Base-by-base conservation (phyloP, 2,329 filamentous ascomycete species). In the Diaporthe velutina region DNA sequence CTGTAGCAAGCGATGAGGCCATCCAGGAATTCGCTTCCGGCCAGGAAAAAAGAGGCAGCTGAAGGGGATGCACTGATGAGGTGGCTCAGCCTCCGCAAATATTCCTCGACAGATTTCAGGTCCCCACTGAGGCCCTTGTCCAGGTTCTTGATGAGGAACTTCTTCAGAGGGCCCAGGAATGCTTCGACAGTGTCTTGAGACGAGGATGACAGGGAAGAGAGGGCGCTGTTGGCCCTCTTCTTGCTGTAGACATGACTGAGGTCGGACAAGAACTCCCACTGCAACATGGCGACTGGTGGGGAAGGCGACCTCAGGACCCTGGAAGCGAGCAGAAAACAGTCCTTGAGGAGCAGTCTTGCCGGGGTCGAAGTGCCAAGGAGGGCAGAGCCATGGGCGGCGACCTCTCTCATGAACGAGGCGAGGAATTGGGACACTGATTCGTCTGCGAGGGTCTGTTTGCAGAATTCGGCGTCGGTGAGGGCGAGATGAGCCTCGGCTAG, bases 11-110 rank as follows among this genome's bases (percentile, higher is more conserved):
- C 85, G 50, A 91, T 86, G 17, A 98, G 87, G 0, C 93, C 91
- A 81, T 98, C 96, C 28, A 98, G 83, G 78, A 97, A 96, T 83
- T 98, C 96, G 68, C 94, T 95, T 1, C 96, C 96, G 0, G 93
- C 93, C 78, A 98, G 90, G 79, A 98, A 92, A 78, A 94, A 86
- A 1, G 86, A 84, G 28, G 89, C 89, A 0, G 87, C 85, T 28
- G 88, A 85, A 0, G 90, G 86, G 7, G 92, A 94, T 9, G 86
- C 86, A 78, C 91, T 88, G 7, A 95, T 84, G 5, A 96, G 84
- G 67, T 91, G 87, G 74, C 91, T 93, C n/a, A 95, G 80, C 13
- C 85, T 85, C 61, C 87, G 86, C 42, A 95, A 84, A 0, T 85
- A 85, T 1, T 82, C 81, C 79, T 93, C 90, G 0, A 90, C 86